Evolutionary conservation across 108 stramenopile species (phyloP), one percentile per base, ranked within the genome.

Genomic region (Nitzschia inconspicua): DNA sequence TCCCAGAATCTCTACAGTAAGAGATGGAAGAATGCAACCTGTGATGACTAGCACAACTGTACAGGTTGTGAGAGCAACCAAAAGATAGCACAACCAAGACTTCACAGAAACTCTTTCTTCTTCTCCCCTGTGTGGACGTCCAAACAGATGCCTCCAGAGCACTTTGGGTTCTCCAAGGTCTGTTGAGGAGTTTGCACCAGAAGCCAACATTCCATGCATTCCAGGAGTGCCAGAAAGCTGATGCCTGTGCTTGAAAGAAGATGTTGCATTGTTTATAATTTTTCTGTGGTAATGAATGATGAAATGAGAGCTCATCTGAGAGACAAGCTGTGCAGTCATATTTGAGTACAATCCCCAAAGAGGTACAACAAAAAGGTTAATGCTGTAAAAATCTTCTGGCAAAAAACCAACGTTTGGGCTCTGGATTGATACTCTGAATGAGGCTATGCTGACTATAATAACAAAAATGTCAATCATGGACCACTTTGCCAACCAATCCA

Each of bases 301-400:
- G 57, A 82, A 62, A 53, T 91, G 90, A 34, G 81, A 85, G 34
- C 82, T 84, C 31, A 91, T 61, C 43, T 91, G 90, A 2, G 83
- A 80, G 0, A 91, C 44, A n/a, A 91, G 48, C 72, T 88, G 86
- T 1, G 90, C 90, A 28, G 77, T 73, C 84, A 91, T 73, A 54
- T 88, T 88, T 0, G 90, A 75, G 61, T 88, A 91, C 9, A 91
- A 46, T 7, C 90, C 90, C 90, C 90, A 91, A 10, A 80, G 44
- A 2, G 90, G 90, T 18, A 88, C 70, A 0, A 91, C 84, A 44
- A 88, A 35, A 31, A 91, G 65, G 16, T 88, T 63, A 18, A 88
- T 48, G 5, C 70, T 63, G 65, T 84, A 86, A 30, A 88, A 72
- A 29, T 68, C 57, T 7, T 77, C 70, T 4, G 80, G 86, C 4